Evolutionary conservation across 139 green algal species (phyloP).

Genomic region (Chlamydomonas asymmetrica): DNA sequence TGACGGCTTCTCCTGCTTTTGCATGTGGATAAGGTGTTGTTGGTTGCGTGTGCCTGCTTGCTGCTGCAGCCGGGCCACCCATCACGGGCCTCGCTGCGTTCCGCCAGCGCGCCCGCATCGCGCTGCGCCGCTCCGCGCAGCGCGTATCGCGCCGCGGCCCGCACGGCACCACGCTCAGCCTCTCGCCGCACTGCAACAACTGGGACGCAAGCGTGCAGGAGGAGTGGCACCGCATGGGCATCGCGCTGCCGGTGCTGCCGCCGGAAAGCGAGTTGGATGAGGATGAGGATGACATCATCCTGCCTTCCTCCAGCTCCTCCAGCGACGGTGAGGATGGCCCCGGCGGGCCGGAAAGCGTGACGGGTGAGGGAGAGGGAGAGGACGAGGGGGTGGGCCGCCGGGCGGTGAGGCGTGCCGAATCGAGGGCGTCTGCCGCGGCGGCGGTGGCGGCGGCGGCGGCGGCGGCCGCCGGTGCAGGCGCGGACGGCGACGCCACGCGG

Average conservation of each 20-base stretch:
- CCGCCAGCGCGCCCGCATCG: conserved; percentile 1
- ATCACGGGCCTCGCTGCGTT: conserved; percentile 12
- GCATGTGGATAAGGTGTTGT: background rate
- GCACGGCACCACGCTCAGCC: conserved; percentile 25
- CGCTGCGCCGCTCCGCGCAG: conserved; percentile 9
- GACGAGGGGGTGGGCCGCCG: too few species aligned
- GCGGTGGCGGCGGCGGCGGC: too few species aligned
- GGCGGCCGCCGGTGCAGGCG: background rate
- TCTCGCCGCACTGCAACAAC: conserved; percentile 29
- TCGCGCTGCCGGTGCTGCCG: conserved; percentile 25
- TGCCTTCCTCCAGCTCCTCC: background rate
- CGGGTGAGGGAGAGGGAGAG: too few species aligned
- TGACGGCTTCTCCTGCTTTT: conserved; percentile 2
- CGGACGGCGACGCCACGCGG: background rate
- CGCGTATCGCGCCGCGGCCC: conserved; percentile 2
- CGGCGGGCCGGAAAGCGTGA: too few species aligned
- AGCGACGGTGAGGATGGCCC: too few species aligned
- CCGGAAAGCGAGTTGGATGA: conserved; percentile 5
- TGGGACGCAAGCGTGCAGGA: conserved; percentile 21
- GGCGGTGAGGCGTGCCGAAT: too few species aligned
- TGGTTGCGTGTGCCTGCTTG: background rate
- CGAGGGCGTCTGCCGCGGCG: too few species aligned
- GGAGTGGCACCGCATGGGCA: conserved; percentile 20
- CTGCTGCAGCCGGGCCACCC: conserved; percentile 14
- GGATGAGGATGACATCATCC: background rate